Evolutionary conservation across 345 rosid species (phyloP).

Genomic region (Sisymbrium altissimum): DNA sequence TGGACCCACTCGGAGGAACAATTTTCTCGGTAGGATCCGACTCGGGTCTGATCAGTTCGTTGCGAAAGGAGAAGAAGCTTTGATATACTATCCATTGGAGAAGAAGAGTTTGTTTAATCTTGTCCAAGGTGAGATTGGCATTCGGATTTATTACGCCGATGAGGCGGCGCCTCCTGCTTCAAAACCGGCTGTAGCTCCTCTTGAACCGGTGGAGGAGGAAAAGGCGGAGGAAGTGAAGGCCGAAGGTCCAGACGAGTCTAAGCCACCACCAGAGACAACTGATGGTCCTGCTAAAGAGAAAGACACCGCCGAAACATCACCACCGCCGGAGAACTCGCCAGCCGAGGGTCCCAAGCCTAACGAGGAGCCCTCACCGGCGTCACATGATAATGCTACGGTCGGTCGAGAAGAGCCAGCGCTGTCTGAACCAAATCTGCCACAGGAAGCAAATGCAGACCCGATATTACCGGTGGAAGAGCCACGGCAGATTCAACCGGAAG

Average conservation of each 20-base stretch:
- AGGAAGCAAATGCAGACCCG: background rate
- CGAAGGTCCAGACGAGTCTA: constrained; percentile 17
- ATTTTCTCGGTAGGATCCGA: constrained; percentile 62
- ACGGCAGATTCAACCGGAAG: constrained; percentile 5
- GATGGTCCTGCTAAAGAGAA: constrained; percentile 11
- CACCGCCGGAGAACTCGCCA: constrained; percentile 11
- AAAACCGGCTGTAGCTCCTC: constrained; percentile 29
- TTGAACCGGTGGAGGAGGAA: constrained; percentile 34
- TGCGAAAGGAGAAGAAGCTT: constrained; percentile 77
- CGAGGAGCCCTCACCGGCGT: constrained; percentile 7
- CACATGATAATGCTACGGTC: constrained; percentile 27
- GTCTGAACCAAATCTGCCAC: constrained; percentile 23
- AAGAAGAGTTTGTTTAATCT: constrained; percentile 55
- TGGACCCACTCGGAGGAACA: constrained; percentile 67
- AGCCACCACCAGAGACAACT: constrained; percentile 22
- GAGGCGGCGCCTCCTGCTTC: constrained; percentile 28
- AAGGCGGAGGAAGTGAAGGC: constrained; percentile 17
- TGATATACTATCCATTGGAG: constrained; percentile 67
- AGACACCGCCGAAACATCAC: constrained; percentile 1
- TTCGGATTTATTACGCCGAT: constrained; percentile 62
- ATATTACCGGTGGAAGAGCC: too few species aligned
- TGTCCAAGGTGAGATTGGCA: constrained; percentile 75
- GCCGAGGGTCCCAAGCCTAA: constrained; percentile 15
- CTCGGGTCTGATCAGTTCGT: constrained; percentile 70
- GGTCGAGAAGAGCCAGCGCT: constrained; percentile 29